phyloP scores from a whole-genome alignment of 1,139 yeast genomes.

The Hansenula sp. region DNA sequence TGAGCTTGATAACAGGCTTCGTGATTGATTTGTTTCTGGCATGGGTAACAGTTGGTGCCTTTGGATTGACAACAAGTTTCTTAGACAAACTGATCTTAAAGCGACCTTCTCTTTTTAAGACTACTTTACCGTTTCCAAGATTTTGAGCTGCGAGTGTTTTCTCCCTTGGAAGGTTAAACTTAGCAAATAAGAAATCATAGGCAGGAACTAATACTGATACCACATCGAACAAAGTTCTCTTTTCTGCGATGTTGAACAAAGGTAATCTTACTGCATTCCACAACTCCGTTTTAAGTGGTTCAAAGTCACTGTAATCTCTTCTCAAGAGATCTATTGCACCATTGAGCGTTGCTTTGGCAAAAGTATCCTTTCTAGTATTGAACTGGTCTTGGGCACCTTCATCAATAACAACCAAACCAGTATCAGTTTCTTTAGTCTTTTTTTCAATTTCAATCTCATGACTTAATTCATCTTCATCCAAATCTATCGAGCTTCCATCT shows the following conservation, averaged over 20 bases:
- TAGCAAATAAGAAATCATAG: constrained; percentile 55
- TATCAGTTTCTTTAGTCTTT: constrained; percentile 8
- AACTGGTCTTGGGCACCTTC: constrained; percentile 39
- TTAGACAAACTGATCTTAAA: constrained; percentile 28
- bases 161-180: constrained; percentile 62
- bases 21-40: constrained; percentile 4
- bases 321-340: constrained; percentile 61
- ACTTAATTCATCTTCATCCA: constrained; percentile 59
- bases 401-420: constrained; percentile 46
- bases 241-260: constrained; percentile 51
- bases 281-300: constrained; percentile 51
- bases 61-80: constrained; percentile 10
- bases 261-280: constrained; percentile 74
- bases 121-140: constrained; percentile 23
- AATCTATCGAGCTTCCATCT: constrained; percentile 47
- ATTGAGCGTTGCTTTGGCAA: constrained; percentile 31
- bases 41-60: constrained; percentile 5
- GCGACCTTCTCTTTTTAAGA: constrained; percentile 30
- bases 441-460: constrained; percentile 24
- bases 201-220: constrained; percentile 64
- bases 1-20: constrained; percentile 4
- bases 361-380: constrained; percentile 45
- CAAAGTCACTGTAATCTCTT: constrained; percentile 60
- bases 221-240: constrained; percentile 60
- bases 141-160: constrained; percentile 59